Base-by-base conservation (phyloP, 2,329 filamentous ascomycete genomes). In the Cercospora citrullina region DNA sequence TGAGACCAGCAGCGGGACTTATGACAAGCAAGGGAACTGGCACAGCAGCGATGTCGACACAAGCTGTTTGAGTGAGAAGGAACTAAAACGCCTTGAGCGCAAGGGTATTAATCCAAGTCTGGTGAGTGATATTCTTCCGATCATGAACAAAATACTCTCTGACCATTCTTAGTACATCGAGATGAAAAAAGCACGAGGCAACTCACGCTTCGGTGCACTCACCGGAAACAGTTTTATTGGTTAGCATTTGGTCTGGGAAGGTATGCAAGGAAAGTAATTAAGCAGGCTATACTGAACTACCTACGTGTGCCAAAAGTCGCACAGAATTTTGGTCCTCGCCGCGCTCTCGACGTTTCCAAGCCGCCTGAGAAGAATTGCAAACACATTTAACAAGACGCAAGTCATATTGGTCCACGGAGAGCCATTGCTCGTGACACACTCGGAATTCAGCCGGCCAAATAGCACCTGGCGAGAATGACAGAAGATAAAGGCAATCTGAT, bases 181-280 rank as follows among this genome's bases (percentile, higher is more conserved):
- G 73, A 84, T 84, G 81, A 80, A 81, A 69, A 80, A 81, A 28
- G 80, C 79, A 23, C 77, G 77, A 63, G 79, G 80, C 1, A 73
- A 77, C 66, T 75, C 71, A 61, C 67, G 65, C 31, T 57, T 77
- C 1, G 73, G 74, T n/a, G 70, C 69, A 16, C 62, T 77, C 67
- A 72, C 72, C 23, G 75, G 75, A 28, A 77, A 76, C 71, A 71
- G 61, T 21, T 63, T 63, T 4, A 31, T 63, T 26, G 61, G 60
- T n/a, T 63, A 59, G 55, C 55, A 33, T 28, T 5, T 14, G 21
- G 6, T 28, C 18, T 30, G 23, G 23, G 36, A n/a, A 42, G 16
- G 6, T n/a, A 55, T 28, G 21, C 26, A 30, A 14, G 48, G 23
- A 16, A 55, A 14, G 21, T 16, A 26, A 23, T 36, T 51, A 36